Conservation (phyloP, 2,329 filamentous ascomycete genomes). For the Beauveria sp. region DNA sequence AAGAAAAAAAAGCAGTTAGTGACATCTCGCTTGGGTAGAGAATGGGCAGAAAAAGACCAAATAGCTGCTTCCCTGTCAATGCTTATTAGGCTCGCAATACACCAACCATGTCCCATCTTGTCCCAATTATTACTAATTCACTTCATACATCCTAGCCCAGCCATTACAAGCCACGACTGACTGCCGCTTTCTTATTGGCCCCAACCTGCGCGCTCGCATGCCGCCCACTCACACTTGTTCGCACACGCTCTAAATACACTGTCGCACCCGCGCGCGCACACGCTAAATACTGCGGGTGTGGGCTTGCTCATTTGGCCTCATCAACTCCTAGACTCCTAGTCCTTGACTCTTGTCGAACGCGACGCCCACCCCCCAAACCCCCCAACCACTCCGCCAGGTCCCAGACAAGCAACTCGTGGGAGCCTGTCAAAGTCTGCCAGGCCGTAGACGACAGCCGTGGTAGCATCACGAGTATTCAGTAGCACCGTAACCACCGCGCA, state of each 20-base stretch:
- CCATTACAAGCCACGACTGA: background rate
- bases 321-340: background rate
- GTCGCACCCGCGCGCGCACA: constrained; percentile 10
- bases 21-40: no score
- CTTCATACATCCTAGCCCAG: background rate
- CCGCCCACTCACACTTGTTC: constrained; percentile 1
- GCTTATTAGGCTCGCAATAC: no score
- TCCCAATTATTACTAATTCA: background rate
- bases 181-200: background rate
- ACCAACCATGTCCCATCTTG: background rate
- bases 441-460: background rate
- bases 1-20: no score
- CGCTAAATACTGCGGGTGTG: constrained; percentile 5
- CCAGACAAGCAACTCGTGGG: background rate
- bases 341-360: background rate
- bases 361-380: background rate
- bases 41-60: background rate
- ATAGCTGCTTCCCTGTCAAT: no score
- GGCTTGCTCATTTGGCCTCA: background rate
- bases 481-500: background rate
- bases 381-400: background rate
- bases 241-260: constrained; percentile 3
- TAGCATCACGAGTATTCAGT: background rate
- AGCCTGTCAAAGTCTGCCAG: no score
- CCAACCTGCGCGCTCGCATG: background rate